Conservation (phyloP, 345 rosid genomes). For the Citropsis articulata region DNA sequence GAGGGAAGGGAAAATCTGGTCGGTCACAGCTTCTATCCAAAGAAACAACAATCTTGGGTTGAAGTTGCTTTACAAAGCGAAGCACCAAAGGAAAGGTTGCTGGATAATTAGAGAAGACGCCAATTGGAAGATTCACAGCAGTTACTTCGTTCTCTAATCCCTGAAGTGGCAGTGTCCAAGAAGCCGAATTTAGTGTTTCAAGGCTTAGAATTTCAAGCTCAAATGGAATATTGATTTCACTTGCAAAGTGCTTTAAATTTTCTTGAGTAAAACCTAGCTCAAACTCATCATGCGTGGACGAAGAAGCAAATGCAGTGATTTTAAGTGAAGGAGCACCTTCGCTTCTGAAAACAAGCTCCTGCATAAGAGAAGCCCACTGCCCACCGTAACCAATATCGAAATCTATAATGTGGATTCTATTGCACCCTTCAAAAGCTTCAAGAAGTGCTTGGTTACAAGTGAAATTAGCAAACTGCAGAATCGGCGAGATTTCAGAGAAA, state of each 20-base stretch:
- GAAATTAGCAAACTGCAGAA: conserved; percentile 80
- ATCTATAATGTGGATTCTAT: conserved; percentile 74
- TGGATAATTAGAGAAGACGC: conserved; percentile 53
- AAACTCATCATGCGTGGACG: conserved; percentile 42
- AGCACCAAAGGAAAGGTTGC: conserved; percentile 53
- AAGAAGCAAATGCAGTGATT: conserved; percentile 70
- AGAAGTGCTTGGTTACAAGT: conserved; percentile 86
- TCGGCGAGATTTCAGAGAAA: conserved; percentile 86
- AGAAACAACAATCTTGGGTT: conserved; percentile 77
- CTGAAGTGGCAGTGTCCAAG: conserved; percentile 37
- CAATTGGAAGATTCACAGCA: conserved; percentile 72
- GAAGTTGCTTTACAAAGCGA: conserved; percentile 67
- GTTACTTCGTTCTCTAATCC: conserved; percentile 47
- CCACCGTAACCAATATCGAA: conserved; percentile 88
- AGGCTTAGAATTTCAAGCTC: conserved; percentile 63
- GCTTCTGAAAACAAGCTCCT: conserved; percentile 65
- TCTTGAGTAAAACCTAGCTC: conserved; percentile 73
- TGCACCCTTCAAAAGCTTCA: conserved; percentile 57
- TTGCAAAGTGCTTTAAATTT: conserved; percentile 66
- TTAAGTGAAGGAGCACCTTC: conserved; percentile 59
- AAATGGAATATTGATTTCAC: conserved; percentile 60
- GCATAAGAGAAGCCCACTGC: conserved; percentile 94
- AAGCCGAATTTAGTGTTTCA: conserved; percentile 50
- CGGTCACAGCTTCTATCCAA: conserved; percentile 82
- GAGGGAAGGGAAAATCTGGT: conserved; percentile 68